phyloP scores from a whole-genome alignment of 192 early-diverging fungal species.

The Chytriomyces confervae region DNA sequence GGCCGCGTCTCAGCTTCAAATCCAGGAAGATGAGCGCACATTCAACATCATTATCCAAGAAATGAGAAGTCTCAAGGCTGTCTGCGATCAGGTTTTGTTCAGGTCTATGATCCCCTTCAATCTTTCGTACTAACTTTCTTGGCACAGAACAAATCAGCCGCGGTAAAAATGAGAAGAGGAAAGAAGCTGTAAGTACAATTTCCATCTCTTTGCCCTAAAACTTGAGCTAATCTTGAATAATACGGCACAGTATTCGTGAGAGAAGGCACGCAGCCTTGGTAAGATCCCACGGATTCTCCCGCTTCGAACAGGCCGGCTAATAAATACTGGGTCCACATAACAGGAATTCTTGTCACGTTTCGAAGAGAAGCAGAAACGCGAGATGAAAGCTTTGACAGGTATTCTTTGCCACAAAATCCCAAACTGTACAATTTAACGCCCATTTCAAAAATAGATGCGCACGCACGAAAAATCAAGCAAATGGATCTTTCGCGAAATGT shows the following conservation, averaged over 20 bases:
- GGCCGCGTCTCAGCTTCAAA: neutral
- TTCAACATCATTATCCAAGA: neutral
- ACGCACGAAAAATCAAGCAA: slow-evolving; percentile 1
- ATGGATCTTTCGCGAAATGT: slow-evolving; percentile 15
- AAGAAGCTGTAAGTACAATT: neutral
- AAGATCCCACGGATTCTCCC: neutral
- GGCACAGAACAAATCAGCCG: neutral
- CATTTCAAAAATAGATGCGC: slow-evolving; percentile 1
- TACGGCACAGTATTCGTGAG: neutral
- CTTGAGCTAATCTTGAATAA: neutral
- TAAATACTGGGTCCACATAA: neutral
- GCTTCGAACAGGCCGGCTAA: neutral
- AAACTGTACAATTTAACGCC: neutral
- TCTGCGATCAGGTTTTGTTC: neutral
- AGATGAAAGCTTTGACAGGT: slow-evolving; percentile 18
- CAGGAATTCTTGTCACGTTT: slow-evolving; percentile 1
- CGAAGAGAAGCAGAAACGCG: slow-evolving; percentile 21
- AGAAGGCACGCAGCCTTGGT: neutral
- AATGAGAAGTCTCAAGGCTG: neutral
- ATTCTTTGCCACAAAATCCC: neutral
- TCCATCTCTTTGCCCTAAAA: neutral
- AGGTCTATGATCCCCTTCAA: neutral
- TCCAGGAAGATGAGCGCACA: neutral
- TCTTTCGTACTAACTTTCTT: neutral
- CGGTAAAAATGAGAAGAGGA: neutral